phyloP scores from a whole-genome alignment of 202 grass and related monocot genomes.

The Cymbopogon flexuosus region DNA sequence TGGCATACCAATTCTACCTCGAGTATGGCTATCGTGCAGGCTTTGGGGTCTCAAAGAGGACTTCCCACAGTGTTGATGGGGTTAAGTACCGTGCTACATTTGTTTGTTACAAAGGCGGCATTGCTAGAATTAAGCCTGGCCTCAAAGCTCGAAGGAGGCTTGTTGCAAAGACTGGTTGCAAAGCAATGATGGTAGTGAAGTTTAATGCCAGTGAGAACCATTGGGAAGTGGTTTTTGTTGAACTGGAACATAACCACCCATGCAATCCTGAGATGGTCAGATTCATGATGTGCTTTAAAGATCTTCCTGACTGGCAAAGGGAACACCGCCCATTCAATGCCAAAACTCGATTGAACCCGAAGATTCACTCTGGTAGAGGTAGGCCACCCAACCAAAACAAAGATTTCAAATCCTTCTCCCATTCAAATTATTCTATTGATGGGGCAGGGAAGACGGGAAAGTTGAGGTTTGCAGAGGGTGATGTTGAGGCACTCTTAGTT shows the following conservation, averaged over 20 bases:
- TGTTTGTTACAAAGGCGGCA: slow-evolving; percentile 84
- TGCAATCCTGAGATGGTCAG: slow-evolving; percentile 87
- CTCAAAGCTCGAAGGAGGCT: slow-evolving; percentile 80
- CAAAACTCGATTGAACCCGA: slow-evolving; percentile 68
- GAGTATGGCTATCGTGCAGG: slow-evolving; percentile 72
- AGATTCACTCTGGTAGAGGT: slow-evolving; percentile 70
- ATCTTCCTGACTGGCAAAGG: slow-evolving; percentile 65
- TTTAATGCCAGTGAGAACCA: slow-evolving; percentile 51
- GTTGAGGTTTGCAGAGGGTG: slow-evolving; percentile 64
- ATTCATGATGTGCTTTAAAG: slow-evolving; percentile 91
- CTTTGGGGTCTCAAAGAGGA: slow-evolving; percentile 74
- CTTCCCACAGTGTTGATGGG: slow-evolving; percentile 70
- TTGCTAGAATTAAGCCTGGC: slow-evolving; percentile 74
- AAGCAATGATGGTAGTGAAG: slow-evolving; percentile 82
- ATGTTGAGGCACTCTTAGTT: slow-evolving; percentile 62
- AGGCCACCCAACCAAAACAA: slow-evolving; percentile 71
- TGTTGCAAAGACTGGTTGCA: slow-evolving; percentile 80
- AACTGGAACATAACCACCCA: slow-evolving; percentile 82
- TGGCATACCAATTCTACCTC: slow-evolving; percentile 78
- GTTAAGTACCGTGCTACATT: slow-evolving; percentile 76
- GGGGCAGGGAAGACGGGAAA: slow-evolving; percentile 44
- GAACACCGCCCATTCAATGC: slow-evolving; percentile 72
- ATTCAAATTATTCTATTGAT: slow-evolving; percentile 58
- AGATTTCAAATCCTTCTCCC: slow-evolving; percentile 58
- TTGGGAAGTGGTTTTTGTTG: slow-evolving; percentile 82